A percentile compares a stretch with the other conserved stretches of the same genome.
Evolutionary conservation across 768 basidiomycete genomes (phyloP).

Genomic region (Panellus pusillus): DNA sequence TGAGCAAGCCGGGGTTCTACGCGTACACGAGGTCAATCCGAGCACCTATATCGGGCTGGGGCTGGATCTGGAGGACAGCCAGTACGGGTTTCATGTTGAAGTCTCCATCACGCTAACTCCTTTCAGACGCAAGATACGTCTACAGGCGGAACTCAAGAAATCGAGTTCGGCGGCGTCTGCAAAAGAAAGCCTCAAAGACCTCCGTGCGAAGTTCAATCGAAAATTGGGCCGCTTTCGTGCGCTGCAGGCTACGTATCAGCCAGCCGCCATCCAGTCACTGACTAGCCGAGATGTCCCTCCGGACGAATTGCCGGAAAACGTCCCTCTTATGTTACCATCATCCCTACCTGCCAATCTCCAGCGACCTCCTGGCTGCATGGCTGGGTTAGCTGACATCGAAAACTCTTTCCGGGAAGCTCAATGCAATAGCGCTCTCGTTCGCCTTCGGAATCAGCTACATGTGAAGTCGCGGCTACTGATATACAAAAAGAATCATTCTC

Average conservation of each 20-base stretch:
- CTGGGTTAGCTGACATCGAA: not conserved
- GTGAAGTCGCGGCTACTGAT: not conserved
- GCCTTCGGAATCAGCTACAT: constrained; percentile 6
- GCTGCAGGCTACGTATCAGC: constrained; percentile 11
- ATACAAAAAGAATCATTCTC: not conserved
- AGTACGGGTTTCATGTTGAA: not conserved
- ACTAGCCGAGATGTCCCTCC: not conserved
- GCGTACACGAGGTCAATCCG: not conserved
- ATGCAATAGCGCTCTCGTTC: not conserved
- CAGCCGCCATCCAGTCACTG: not conserved
- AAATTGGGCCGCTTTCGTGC: not conserved
- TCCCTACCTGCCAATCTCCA: not conserved
- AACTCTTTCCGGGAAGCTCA: constrained; percentile 7
- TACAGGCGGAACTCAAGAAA: constrained; percentile 4
- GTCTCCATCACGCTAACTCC: not conserved
- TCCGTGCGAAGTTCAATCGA: not conserved
- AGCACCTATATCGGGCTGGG: not conserved
- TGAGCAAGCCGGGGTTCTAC: not conserved
- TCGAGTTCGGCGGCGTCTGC: not conserved
- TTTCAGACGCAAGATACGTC: constrained; percentile 1
- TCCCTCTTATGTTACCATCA: constrained; percentile 5
- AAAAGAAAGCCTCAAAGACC: not conserved
- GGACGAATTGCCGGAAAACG: not conserved
- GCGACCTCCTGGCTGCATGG: not conserved
- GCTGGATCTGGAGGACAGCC: not conserved